phyloP scores from a whole-genome alignment of 768 basidiomycete genomes.

The Tylopilus felleus region DNA sequence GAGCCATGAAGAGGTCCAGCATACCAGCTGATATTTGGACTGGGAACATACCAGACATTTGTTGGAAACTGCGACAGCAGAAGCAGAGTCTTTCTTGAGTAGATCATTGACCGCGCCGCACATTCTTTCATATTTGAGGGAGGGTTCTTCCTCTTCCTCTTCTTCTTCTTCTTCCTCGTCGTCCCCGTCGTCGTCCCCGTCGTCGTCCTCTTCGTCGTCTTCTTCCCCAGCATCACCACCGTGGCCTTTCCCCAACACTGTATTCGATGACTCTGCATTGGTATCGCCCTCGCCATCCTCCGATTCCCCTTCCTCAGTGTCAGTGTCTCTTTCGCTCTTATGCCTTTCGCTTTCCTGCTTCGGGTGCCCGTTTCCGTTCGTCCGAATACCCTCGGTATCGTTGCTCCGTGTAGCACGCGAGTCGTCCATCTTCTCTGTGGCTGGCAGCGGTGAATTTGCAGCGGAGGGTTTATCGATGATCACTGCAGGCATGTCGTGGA shows the following conservation, averaged over 20 bases:
- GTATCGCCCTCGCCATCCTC: conserved; percentile 2
- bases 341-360: not conserved
- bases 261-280: conserved; percentile 1
- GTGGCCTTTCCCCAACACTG: not conserved
- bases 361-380: conserved; percentile 19
- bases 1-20: not conserved
- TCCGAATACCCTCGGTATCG: conserved; percentile 3
- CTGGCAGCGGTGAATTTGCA: not conserved
- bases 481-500: conserved; percentile 10
- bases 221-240: conserved; percentile 14
- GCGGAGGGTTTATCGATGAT: not conserved
- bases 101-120: conserved; percentile 69
- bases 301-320: conserved; percentile 1
- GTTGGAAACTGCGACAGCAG: conserved; percentile 71
- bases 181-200: conserved; percentile 39
- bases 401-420: not conserved
- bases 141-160: conserved; percentile 86
- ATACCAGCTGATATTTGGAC: not conserved
- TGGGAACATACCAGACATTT: conserved; percentile 59
- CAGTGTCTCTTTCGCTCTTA: conserved; percentile 6
- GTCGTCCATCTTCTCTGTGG: conserved; percentile 2
- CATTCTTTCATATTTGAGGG: conserved; percentile 87
- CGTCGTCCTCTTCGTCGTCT: conserved; percentile 21
- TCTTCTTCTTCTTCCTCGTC: conserved; percentile 68
- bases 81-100: conserved; percentile 86